These are phyloP conservation scores for Crassisporium funariophilum DNA, from an alignment of 768 basidiomycete genomes.

Conservation along the genomic window DNA sequence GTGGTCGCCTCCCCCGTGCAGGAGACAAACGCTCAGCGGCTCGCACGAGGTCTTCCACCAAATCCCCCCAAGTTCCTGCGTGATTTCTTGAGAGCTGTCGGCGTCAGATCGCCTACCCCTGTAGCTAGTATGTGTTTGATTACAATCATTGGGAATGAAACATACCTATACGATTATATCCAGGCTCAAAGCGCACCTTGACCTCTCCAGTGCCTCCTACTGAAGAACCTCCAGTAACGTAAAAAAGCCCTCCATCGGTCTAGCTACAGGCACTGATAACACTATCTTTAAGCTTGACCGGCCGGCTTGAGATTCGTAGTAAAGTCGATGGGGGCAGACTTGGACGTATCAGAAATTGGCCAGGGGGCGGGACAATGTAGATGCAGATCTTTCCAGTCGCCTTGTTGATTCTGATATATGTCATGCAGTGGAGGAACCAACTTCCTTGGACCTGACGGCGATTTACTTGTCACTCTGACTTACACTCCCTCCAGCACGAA, in stretches of 20 bases:
- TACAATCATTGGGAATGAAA: too few relatives aligned
- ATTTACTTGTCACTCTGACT: slow-evolving; percentile 36
- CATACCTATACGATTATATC: neutral
- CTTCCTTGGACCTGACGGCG: slow-evolving; percentile 27
- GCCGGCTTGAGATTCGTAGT: slow-evolving; percentile 39
- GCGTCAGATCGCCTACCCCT: slow-evolving; percentile 5
- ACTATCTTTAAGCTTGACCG: slow-evolving; percentile 29
- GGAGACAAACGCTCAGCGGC: slow-evolving; percentile 44
- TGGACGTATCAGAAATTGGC: slow-evolving; percentile 36
- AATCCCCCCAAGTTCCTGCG: slow-evolving; percentile 27
- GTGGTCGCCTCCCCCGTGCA: slow-evolving; percentile 19
- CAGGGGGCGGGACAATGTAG: slow-evolving; percentile 29
- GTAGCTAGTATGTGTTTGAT: neutral
- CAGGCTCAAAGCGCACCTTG: slow-evolving; percentile 10
- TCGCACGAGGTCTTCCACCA: slow-evolving; percentile 48
- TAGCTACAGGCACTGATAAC: neutral
- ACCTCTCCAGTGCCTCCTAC: slow-evolving; percentile 26
- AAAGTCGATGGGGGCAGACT: slow-evolving; percentile 26
- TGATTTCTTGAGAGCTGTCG: neutral
- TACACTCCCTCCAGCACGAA: slow-evolving; percentile 17
- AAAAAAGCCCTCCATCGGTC: slow-evolving; percentile 6
- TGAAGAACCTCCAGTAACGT: too few relatives aligned
- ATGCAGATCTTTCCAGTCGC: slow-evolving; percentile 3
- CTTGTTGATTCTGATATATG: neutral
- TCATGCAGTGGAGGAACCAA: slow-evolving; percentile 37